Percentiles rank a stretch among this genome's conserved stretches.
phyloP scores from a whole-genome alignment of 805 yeast species.

The Saccharomycopsis selenospora region DNA sequence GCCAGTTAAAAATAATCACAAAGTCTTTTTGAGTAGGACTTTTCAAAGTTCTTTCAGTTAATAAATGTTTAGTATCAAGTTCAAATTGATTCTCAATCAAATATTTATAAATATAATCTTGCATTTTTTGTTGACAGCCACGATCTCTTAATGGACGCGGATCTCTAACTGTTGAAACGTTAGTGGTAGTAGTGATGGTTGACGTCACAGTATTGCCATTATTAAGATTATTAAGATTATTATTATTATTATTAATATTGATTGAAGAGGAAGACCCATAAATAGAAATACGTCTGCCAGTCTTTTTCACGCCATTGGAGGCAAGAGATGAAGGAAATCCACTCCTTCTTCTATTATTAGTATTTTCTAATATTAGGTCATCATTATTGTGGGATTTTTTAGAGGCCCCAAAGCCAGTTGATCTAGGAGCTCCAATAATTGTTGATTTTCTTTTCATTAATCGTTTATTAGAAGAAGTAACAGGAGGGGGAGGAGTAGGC shows the following conservation, averaged over 20 bases:
- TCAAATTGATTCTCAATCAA: constrained; percentile 61
- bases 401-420: constrained; percentile 2
- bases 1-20: constrained; percentile 67
- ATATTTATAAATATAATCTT: constrained; percentile 61
- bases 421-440: constrained; percentile 19
- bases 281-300: constrained; percentile 1
- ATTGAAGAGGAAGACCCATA: neutral
- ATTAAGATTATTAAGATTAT: too few relatives aligned
- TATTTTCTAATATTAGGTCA: neutral
- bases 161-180: constrained; percentile 34
- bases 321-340: neutral
- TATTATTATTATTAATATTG: too few relatives aligned
- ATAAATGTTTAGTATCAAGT: constrained; percentile 61
- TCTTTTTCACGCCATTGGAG: neutral
- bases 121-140: constrained; percentile 56
- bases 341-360: neutral
- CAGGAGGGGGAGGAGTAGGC: too few relatives aligned
- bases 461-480: too few relatives aligned
- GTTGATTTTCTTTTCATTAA: constrained; percentile 6
- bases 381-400: neutral
- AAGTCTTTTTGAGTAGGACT: constrained; percentile 88
- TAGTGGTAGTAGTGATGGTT: neutral
- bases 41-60: constrained; percentile 55
- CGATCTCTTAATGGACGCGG: constrained; percentile 75
- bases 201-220: neutral